phyloP scores from a whole-genome alignment of 148 eudicot genomes.

The Heliamphora exappendiculata region DNA sequence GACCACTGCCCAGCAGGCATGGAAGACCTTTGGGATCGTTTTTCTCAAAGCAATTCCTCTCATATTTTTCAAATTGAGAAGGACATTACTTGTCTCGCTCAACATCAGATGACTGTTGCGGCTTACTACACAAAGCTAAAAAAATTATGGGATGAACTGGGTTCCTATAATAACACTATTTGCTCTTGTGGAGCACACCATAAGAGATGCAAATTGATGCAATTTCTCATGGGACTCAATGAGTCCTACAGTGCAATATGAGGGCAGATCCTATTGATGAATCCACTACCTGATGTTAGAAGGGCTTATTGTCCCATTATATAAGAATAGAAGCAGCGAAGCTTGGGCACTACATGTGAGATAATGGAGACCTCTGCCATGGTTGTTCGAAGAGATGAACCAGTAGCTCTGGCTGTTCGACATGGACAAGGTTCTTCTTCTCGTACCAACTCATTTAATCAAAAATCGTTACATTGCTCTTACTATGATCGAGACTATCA shows the following conservation, averaged over 20 bases:
- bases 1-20: background rate
- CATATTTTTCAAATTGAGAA: background rate
- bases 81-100: background rate
- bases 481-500: too few relatives aligned
- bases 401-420: background rate
- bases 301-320: too few relatives aligned
- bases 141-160: background rate
- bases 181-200: background rate
- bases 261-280: background rate
- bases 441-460: too few relatives aligned
- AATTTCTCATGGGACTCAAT: constrained; percentile 10
- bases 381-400: too few relatives aligned
- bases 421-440: background rate
- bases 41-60: too few relatives aligned
- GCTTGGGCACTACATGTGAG: too few relatives aligned
- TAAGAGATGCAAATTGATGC: background rate
- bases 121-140: background rate
- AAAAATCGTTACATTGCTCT: too few relatives aligned
- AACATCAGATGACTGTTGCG: background rate
- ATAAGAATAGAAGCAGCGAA: too few relatives aligned
- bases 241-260: background rate
- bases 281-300: too few relatives aligned
- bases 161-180: background rate
- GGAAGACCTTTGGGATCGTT: background rate
- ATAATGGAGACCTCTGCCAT: too few relatives aligned